These are phyloP conservation scores for Penicillium sp. DNA, from an alignment of 2,329 filamentous ascomycete species.

Conservation along the genomic window DNA sequence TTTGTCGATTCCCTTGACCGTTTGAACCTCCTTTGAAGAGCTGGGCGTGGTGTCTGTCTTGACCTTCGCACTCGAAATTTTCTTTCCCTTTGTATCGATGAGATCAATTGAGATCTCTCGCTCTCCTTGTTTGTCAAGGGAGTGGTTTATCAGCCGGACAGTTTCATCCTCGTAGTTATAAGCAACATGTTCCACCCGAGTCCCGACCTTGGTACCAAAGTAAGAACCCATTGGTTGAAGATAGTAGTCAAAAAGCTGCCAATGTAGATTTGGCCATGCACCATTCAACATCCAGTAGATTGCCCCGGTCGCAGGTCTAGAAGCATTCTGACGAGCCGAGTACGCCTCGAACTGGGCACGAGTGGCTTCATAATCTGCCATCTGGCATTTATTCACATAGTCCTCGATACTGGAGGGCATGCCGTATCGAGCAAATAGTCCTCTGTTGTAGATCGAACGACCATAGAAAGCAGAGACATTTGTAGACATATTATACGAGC, in stretches of 20 bases:
- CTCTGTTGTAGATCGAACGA: conserved; percentile 60
- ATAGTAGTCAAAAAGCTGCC: conserved; percentile 66
- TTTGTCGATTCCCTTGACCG: conserved; percentile 32
- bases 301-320: conserved; percentile 57
- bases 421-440: conserved; percentile 55
- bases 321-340: conserved; percentile 51
- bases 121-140: conserved; percentile 39
- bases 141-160: conserved; percentile 59
- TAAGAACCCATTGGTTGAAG: conserved; percentile 59
- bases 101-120: conserved; percentile 53
- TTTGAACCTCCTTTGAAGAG: conserved; percentile 40
- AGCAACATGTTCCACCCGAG: conserved; percentile 54
- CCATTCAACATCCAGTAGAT: conserved; percentile 70
- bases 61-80: conserved; percentile 37
- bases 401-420: conserved; percentile 54
- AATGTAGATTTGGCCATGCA: conserved; percentile 65
- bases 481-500: conserved; percentile 62
- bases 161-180: conserved; percentile 53
- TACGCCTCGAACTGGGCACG: conserved; percentile 61
- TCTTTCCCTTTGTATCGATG: conserved; percentile 50
- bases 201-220: conserved; percentile 58
- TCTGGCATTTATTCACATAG: conserved; percentile 61
- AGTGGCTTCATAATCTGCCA: conserved; percentile 66
- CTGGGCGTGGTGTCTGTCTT: conserved; percentile 47
- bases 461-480: conserved; percentile 57